phyloP scores from a whole-genome alignment of 768 basidiomycete genomes.

The Lactarius vividus region DNA sequence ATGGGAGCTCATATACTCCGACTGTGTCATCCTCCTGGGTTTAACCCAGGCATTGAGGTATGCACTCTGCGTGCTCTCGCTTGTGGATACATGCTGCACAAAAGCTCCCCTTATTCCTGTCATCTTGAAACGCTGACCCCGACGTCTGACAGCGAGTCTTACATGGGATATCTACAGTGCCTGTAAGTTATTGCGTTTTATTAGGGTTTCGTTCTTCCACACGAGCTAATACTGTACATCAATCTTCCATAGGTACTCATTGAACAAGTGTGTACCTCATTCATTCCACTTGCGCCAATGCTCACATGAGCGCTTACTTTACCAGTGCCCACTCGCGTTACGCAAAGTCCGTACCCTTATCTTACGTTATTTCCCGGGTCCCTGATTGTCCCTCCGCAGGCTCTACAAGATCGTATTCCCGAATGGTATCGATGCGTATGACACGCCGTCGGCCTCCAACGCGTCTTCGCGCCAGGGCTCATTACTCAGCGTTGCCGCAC shows the following conservation, averaged over 20 bases:
- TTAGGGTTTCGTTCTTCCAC: neutral
- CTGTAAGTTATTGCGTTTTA: conserved; percentile 45
- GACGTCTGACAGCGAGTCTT: conserved; percentile 56
- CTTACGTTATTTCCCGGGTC: neutral
- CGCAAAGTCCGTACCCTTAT: conserved; percentile 47
- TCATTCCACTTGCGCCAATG: neutral
- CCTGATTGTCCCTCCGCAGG: conserved; percentile 33
- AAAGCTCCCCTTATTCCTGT: neutral
- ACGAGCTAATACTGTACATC: conserved; percentile 7
- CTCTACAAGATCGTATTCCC: conserved; percentile 69
- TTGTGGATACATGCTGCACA: neutral
- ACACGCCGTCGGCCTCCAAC: conserved; percentile 41
- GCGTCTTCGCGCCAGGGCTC: conserved; percentile 40
- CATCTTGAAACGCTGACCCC: conserved; percentile 8
- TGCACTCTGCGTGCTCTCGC: conserved; percentile 20
- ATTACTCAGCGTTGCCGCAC: conserved; percentile 6
- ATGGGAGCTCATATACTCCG: conserved; percentile 75
- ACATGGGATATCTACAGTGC: conserved; percentile 77
- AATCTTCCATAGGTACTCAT: conserved; percentile 38
- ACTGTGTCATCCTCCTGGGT: conserved; percentile 67
- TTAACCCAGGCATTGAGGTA: conserved; percentile 70
- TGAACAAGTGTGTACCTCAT: conserved; percentile 51
- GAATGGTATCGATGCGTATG: conserved; percentile 48
- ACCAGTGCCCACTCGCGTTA: conserved; percentile 70
- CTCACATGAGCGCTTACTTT: conserved; percentile 5